Percentiles rank a stretch among this genome's conserved stretches.
Evolutionary conservation across 2,329 filamentous ascomycete species (phyloP).

Genomic region (Clathrospora elynae): DNA sequence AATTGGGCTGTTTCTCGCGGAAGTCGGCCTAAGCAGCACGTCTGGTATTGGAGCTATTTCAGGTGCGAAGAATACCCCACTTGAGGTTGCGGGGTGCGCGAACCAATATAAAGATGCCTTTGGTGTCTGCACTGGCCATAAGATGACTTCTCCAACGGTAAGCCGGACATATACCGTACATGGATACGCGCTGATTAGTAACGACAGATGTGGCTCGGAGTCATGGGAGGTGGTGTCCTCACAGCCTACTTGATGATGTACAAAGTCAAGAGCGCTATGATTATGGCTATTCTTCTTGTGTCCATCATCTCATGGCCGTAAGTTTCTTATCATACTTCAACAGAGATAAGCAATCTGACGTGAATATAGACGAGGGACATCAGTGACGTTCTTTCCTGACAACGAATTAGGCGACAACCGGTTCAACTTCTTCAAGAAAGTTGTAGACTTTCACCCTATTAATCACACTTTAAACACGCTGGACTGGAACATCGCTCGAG

Average conservation of each 20-base stretch:
- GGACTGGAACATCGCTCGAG: constrained; percentile 70
- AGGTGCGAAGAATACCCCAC: constrained; percentile 66
- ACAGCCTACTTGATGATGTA: constrained; percentile 83
- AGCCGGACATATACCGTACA: constrained; percentile 19
- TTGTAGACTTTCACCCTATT: constrained; percentile 81
- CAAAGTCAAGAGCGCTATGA: constrained; percentile 83
- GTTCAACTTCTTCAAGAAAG: constrained; percentile 85
- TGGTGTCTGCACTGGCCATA: constrained; percentile 68
- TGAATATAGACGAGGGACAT: constrained; percentile 60
- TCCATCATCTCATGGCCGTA: constrained; percentile 85
- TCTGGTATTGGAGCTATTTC: constrained; percentile 81
- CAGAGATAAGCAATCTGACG: constrained; percentile 22
- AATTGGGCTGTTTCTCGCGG: constrained; percentile 79
- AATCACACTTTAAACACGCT: constrained; percentile 70
- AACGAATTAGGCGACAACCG: constrained; percentile 67
- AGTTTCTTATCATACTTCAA: constrained; percentile 19
- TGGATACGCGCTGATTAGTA: constrained; percentile 12
- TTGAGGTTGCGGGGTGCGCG: constrained; percentile 77
- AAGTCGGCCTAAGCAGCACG: constrained; percentile 76
- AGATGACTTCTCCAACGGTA: constrained; percentile 77
- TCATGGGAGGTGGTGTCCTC: constrained; percentile 81
- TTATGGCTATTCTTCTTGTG: constrained; percentile 79
- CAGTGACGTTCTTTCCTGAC: constrained; percentile 80
- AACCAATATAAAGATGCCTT: constrained; percentile 52
- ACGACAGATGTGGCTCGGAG: constrained; percentile 75